Conservation (phyloP, 2,329 filamentous ascomycete genomes). For the Erysiphe neolycopersici region DNA sequence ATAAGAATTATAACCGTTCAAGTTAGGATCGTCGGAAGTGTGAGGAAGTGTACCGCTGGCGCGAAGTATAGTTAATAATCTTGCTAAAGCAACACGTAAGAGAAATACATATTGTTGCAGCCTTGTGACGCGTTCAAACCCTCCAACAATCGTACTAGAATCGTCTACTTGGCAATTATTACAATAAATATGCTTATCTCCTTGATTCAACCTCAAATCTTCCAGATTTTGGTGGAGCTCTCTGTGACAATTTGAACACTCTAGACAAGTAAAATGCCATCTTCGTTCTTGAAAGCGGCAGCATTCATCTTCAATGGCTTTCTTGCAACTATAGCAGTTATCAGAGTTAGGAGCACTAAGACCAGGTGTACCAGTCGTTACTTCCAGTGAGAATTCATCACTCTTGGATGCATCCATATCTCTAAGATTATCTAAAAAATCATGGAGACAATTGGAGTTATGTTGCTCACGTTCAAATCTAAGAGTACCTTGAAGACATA, state of each 20-base stretch:
- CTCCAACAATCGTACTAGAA: constrained; percentile 22
- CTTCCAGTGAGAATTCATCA: constrained; percentile 40
- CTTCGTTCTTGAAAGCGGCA: constrained; percentile 45
- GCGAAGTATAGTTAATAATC: constrained; percentile 65
- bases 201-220: constrained; percentile 45
- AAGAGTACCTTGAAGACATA: constrained; percentile 79
- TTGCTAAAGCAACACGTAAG: constrained; percentile 68
- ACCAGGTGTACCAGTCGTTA: constrained; percentile 34
- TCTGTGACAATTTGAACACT: constrained; percentile 40
- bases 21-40: constrained; percentile 43
- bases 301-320: constrained; percentile 88
- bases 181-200: constrained; percentile 46
- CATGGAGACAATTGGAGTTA: constrained; percentile 47
- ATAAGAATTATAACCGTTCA: constrained; percentile 36
- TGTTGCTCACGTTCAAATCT: constrained; percentile 68
- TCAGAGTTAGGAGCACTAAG: constrained; percentile 50
- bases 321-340: constrained; percentile 54
- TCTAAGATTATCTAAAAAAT: constrained; percentile 61
- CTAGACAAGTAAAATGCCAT: constrained; percentile 62
- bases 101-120: constrained; percentile 88
- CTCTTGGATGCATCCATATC: constrained; percentile 55
- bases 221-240: constrained; percentile 42
- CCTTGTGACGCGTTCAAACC: constrained; percentile 54
- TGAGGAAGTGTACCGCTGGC: constrained; percentile 58
- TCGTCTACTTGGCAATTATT: constrained; percentile 32